Percentiles rank a stretch among this genome's conserved stretches.
These are phyloP conservation scores for Colletotrichum truncatum DNA, from an alignment of 2,329 filamentous ascomycete genomes.

Conservation along the genomic window DNA sequence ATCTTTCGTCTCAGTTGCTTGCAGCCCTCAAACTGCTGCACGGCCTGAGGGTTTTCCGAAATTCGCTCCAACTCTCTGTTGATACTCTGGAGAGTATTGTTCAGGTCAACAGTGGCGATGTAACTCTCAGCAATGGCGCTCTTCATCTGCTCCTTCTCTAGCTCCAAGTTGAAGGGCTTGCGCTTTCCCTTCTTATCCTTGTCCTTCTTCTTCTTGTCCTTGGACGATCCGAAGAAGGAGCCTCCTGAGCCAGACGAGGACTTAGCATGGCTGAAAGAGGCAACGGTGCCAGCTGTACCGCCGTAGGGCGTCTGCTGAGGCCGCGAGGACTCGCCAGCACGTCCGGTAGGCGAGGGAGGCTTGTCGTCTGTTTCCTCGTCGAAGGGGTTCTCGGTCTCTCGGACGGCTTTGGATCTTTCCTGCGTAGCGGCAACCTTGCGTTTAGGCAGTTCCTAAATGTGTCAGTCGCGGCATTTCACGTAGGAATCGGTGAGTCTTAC, in stretches of 20 bases:
- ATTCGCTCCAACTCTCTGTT: constrained; percentile 90
- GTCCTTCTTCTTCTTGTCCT: constrained; percentile 59
- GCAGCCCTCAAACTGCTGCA: constrained; percentile 84
- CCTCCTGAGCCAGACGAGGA: constrained; percentile 49
- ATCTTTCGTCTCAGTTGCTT: constrained; percentile 87
- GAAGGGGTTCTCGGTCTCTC: constrained; percentile 81
- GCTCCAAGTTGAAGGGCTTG: constrained; percentile 82
- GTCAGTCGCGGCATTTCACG: neutral
- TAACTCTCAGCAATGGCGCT: constrained; percentile 89
- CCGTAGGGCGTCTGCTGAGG: constrained; percentile 39
- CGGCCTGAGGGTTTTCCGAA: constrained; percentile 81
- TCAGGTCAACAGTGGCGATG: constrained; percentile 89
- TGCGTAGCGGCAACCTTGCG: constrained; percentile 78
- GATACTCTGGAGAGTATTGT: constrained; percentile 87
- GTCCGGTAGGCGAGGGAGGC: constrained; percentile 37
- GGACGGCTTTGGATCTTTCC: constrained; percentile 83
- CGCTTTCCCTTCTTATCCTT: constrained; percentile 66
- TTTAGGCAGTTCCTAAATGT: constrained; percentile 65
- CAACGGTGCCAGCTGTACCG: constrained; percentile 20
- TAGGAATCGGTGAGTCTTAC: constrained; percentile 43
- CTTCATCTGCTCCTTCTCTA: constrained; percentile 88
- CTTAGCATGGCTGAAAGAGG: constrained; percentile 40
- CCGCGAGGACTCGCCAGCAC: constrained; percentile 32
- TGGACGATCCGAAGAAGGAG: constrained; percentile 52
- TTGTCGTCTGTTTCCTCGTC: constrained; percentile 71